These are phyloP conservation scores for Euphorbia lathyris DNA, from an alignment of 345 rosid species.

Conservation along the genomic window DNA sequence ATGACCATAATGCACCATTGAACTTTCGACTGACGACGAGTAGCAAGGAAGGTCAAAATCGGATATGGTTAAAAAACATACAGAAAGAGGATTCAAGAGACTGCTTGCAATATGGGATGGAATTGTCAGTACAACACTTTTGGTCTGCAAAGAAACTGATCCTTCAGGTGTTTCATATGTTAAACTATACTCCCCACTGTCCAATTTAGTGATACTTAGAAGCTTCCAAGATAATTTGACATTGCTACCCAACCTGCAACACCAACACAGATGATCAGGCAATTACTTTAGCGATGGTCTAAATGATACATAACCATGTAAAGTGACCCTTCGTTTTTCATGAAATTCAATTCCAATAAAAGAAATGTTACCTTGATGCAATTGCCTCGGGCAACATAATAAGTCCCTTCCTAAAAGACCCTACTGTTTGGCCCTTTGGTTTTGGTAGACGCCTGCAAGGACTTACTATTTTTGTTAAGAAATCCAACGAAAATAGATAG, in stretches of 20 bases:
- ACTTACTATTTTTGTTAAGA: slow-evolving; percentile 17
- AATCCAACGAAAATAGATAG: slow-evolving; percentile 2
- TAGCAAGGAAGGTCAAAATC: neutral
- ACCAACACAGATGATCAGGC: slow-evolving; percentile 12
- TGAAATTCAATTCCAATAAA: neutral
- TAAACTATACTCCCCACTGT: slow-evolving; percentile 54
- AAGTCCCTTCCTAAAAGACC: slow-evolving; percentile 90
- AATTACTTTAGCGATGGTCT: neutral
- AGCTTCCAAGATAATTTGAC: slow-evolving; percentile 91
- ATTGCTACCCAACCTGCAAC: slow-evolving; percentile 70
- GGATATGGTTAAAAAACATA: slow-evolving; percentile 33
- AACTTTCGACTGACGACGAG: neutral
- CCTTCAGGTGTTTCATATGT: slow-evolving; percentile 92
- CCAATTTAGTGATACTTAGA: slow-evolving; percentile 55
- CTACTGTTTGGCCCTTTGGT: slow-evolving; percentile 95
- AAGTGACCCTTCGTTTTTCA: neutral
- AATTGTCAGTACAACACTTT: slow-evolving; percentile 75
- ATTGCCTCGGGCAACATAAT: slow-evolving; percentile 83
- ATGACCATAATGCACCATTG: neutral
- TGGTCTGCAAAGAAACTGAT: slow-evolving; percentile 57
- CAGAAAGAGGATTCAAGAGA: slow-evolving; percentile 74
- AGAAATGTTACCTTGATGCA: slow-evolving; percentile 54
- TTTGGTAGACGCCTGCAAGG: slow-evolving; percentile 68
- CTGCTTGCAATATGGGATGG: slow-evolving; percentile 79
- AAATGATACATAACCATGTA: neutral